Percentiles rank a stretch among this genome's conserved stretches.
These are phyloP conservation scores for Fusarium austroafricanum DNA, from an alignment of 2,329 filamentous ascomycete genomes.

Conservation along the genomic window DNA sequence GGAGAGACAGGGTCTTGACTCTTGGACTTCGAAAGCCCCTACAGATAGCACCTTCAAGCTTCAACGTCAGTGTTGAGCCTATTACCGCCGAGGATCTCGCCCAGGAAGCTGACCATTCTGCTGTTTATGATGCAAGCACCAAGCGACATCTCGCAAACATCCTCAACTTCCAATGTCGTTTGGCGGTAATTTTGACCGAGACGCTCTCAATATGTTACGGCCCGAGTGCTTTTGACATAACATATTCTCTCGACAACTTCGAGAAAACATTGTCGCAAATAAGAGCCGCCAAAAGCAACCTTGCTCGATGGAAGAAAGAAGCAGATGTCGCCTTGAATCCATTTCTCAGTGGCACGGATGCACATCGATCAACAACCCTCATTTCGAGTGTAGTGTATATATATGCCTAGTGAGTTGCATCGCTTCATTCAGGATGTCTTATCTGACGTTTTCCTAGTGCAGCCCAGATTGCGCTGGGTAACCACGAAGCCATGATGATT, in stretches of 20 bases:
- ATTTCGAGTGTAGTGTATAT: conserved; percentile 32
- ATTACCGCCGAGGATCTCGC: not conserved
- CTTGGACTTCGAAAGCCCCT: conserved; percentile 8
- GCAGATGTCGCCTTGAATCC: not conserved
- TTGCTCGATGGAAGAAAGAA: not conserved
- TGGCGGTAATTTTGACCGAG: conserved; percentile 12
- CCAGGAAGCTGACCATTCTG: not conserved
- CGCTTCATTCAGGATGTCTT: rapidly evolving
- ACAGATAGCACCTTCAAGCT: conserved; percentile 16
- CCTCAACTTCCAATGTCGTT: not conserved
- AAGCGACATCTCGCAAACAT: conserved; percentile 6
- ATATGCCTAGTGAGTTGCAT: conserved; percentile 17
- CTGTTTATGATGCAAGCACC: not conserved
- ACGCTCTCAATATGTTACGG: conserved; percentile 15
- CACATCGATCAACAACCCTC: conserved; percentile 10
- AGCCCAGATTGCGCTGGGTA: conserved; percentile 23
- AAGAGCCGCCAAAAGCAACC: not conserved
- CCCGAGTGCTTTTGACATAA: conserved; percentile 4
- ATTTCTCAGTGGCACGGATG: not conserved
- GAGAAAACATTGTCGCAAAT: conserved; percentile 2
- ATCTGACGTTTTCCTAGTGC: not conserved
- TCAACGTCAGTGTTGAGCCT: not conserved
- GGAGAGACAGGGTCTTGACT: conserved; percentile 17
- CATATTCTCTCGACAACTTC: conserved; percentile 10
- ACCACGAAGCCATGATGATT: conserved; percentile 27